A percentile compares a stretch with the other conserved stretches of the same genome.
phyloP scores from a whole-genome alignment of 345 rosid species.

The Kandelia obovata region DNA sequence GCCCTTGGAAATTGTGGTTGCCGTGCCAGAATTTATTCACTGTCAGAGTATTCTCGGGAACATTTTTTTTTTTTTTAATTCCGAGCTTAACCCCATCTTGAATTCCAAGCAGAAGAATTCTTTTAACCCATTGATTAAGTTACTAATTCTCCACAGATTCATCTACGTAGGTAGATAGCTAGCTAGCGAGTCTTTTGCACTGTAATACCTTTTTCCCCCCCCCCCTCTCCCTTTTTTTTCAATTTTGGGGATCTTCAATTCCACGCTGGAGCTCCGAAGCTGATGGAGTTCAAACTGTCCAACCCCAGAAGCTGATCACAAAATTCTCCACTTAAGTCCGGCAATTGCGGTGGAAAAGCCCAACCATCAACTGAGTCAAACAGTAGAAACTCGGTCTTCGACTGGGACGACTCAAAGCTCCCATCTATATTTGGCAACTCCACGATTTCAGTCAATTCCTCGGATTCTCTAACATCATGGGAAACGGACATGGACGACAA shows the following conservation, averaged over 20 bases:
- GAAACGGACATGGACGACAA: constrained; percentile 11
- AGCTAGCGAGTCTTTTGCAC: too few relatives aligned
- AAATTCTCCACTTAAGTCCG: constrained; percentile 7
- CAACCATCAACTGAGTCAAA: constrained; percentile 23
- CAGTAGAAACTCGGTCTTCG: constrained; percentile 7
- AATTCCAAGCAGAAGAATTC: too few relatives aligned
- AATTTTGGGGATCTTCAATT: neutral
- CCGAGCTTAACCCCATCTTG: too few relatives aligned
- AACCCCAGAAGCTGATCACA: constrained; percentile 17
- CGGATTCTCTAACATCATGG: constrained; percentile 14
- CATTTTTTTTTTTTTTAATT: too few relatives aligned
- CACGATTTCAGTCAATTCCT: constrained; percentile 24
- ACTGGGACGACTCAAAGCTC: constrained; percentile 14
- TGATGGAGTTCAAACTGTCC: constrained; percentile 16
- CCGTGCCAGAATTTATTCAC: too few relatives aligned
- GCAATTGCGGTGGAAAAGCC: constrained; percentile 11
- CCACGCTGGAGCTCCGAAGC: constrained; percentile 13
- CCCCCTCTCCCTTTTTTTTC: neutral
- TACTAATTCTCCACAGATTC: too few relatives aligned
- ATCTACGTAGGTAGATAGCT: too few relatives aligned
- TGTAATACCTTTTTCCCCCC: too few relatives aligned
- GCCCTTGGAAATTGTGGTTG: too few relatives aligned
- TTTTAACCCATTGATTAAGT: too few relatives aligned
- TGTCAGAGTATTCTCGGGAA: too few relatives aligned
- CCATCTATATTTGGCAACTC: constrained; percentile 29